Evolutionary conservation across 768 basidiomycete species (phyloP).

Genomic region (Leucocoprinus sp.): DNA sequence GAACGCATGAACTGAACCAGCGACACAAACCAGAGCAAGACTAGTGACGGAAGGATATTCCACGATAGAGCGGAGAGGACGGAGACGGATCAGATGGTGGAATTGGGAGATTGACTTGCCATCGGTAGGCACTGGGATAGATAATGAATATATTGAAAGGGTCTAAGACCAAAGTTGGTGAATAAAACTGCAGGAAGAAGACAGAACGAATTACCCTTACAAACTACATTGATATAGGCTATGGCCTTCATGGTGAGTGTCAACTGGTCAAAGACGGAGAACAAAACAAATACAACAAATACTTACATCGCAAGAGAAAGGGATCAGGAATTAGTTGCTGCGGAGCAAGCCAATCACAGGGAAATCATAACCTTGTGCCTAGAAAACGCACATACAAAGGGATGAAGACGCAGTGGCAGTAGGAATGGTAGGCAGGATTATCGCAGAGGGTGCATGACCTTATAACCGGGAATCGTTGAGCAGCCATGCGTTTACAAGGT

Average conservation of each 20-base stretch:
- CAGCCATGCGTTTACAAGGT: conserved; percentile 6
- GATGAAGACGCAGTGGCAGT: neutral
- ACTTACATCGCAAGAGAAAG: too few species aligned
- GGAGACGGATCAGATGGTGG: neutral
- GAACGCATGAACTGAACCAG: conserved; percentile 1
- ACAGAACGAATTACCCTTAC: neutral
- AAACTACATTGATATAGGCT: neutral
- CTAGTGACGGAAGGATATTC: neutral
- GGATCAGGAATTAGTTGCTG: too few species aligned
- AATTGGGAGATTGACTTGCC: neutral
- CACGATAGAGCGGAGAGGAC: neutral
- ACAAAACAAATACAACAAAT: too few species aligned
- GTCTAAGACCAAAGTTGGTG: conserved; percentile 3
- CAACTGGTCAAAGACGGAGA: neutral
- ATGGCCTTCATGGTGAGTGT: neutral
- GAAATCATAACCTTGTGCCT: too few species aligned
- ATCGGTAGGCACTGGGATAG: neutral
- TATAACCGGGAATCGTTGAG: neutral
- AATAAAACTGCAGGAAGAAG: neutral
- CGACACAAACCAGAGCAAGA: neutral
- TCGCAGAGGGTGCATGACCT: neutral
- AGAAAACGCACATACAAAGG: too few species aligned
- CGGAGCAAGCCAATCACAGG: too few species aligned
- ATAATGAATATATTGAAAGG: conserved; percentile 3
- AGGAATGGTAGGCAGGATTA: neutral